Percentiles rank a stretch among this genome's conserved stretches.
phyloP scores from a whole-genome alignment of 805 yeast genomes.

The Zygotorulaspora florentina region DNA sequence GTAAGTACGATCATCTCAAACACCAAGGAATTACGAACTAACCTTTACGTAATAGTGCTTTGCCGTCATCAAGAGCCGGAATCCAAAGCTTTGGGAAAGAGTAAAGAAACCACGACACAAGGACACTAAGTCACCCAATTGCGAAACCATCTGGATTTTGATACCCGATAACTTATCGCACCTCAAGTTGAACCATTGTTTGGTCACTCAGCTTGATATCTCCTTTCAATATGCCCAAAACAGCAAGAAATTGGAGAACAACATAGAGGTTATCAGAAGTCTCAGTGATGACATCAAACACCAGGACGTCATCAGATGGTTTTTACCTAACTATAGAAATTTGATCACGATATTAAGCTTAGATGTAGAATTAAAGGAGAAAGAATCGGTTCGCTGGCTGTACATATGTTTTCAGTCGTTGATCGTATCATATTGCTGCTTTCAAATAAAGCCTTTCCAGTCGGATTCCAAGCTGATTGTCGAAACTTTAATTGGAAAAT shows the following conservation, averaged over 20 bases:
- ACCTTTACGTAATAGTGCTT: constrained; percentile 15
- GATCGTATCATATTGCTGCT: constrained; percentile 19
- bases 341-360: constrained; percentile 4
- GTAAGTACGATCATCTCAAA: constrained; percentile 6
- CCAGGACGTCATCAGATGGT: constrained; percentile 14
- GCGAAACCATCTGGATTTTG: constrained; percentile 1
- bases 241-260: constrained; percentile 1
- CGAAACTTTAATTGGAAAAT: constrained; percentile 6
- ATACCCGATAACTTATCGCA: constrained; percentile 5
- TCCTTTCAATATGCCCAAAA: constrained; percentile 6
- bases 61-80: constrained; percentile 23
- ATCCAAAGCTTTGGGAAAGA: constrained; percentile 17
- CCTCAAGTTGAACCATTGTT: constrained; percentile 5
- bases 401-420: constrained; percentile 20
- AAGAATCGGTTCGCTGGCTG: constrained; percentile 6
- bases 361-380: constrained; percentile 1
- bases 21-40: neutral
- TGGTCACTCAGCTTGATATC: constrained; percentile 7
- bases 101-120: neutral
- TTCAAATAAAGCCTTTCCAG: neutral
- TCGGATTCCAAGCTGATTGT: constrained; percentile 2
- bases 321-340: constrained; percentile 17
- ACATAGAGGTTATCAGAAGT: constrained; percentile 11
- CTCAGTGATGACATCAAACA: constrained; percentile 16
- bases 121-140: neutral